Conservation (phyloP, 768 basidiomycete genomes). For the Lactifluus pinguis region DNA sequence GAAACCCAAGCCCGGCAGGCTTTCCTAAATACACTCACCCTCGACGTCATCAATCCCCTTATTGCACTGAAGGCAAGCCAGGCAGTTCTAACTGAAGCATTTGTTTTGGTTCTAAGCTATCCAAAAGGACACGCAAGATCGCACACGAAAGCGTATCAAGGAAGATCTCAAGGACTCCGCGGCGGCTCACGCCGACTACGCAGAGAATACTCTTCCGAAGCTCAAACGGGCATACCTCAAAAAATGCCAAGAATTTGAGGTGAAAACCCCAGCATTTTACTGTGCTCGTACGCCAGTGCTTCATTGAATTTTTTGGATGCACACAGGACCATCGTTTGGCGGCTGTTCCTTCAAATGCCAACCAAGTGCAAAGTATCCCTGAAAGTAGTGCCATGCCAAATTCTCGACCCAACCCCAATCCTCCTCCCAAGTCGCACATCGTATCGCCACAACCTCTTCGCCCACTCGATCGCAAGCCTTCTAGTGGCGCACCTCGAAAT, state of each 20-base stretch:
- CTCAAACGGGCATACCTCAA: slow-evolving; percentile 71
- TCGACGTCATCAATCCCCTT: slow-evolving; percentile 68
- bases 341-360: slow-evolving; percentile 30
- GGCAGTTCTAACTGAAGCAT: neutral
- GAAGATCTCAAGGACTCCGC: slow-evolving; percentile 80
- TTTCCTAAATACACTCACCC: slow-evolving; percentile 58
- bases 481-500: slow-evolving; percentile 51
- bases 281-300: neutral
- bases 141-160: slow-evolving; percentile 85
- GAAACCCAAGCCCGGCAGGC: slow-evolving; percentile 80
- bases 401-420: slow-evolving; percentile 38
- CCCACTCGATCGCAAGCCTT: slow-evolving; percentile 67
- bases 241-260: slow-evolving; percentile 86
- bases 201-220: slow-evolving; percentile 69
- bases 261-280: slow-evolving; percentile 23
- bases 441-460: slow-evolving; percentile 67
- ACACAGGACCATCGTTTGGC: slow-evolving; percentile 60
- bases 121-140: slow-evolving; percentile 75
- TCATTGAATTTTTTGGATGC: neutral
- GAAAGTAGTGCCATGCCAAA: slow-evolving; percentile 27
- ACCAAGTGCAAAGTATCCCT: slow-evolving; percentile 26
- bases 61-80: slow-evolving; percentile 50
- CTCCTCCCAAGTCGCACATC: slow-evolving; percentile 44
- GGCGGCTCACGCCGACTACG: slow-evolving; percentile 71
- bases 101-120: neutral